Evolutionary conservation across 202 grass and related monocot species (phyloP), one percentile per base, ranked within the genome.

Genomic region (Bolboschoenoplectus hybrid): DNA sequence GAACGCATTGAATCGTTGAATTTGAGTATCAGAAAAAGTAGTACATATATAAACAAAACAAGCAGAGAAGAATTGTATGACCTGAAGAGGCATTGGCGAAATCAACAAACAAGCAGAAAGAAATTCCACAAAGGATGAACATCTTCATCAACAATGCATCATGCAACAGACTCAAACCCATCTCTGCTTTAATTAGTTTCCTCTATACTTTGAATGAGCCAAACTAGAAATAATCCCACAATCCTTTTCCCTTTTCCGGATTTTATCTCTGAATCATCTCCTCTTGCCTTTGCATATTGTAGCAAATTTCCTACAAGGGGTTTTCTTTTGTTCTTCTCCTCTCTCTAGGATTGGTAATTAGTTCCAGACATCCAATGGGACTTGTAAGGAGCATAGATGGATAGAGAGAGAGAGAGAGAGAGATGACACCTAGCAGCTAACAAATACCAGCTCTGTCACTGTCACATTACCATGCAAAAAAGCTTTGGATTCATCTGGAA

Each of bases 391-490:
- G 13, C 40, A 13, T 52, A 52, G 7, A 9, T 38, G 5, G 1
- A 10, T 43, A 56, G 55, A 63, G 46, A 71, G 16, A 85, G 32
- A 81, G 74, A 67, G 73, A 68, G 32, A 57, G 5, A 3, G 56
- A 35, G 50, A n/a, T 79, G 14, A 79, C 52, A 58, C 14, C 34
- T 53, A 56, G n/a, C 82, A 53, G 63, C 20, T 51, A 51, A 51
- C 46, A 56, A 6, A 84, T 69, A n/a, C 64, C 34, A 40, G 81
- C 81, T 55, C 81, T 65, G 66, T 68, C 41, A 84, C 81, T 65
- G 66, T 68, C 41, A 84, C 60, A 69, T 82, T 60, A 66, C 26
- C 39, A 82, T 47, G 62, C 47, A 67, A 53, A 19, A 26, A 7
- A 57, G 11, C 32, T 84, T 79, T 84, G 81, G 45, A 68, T 7